Evolutionary conservation across 805 yeast species (phyloP).

Genomic region (Pichia kluyveri): DNA sequence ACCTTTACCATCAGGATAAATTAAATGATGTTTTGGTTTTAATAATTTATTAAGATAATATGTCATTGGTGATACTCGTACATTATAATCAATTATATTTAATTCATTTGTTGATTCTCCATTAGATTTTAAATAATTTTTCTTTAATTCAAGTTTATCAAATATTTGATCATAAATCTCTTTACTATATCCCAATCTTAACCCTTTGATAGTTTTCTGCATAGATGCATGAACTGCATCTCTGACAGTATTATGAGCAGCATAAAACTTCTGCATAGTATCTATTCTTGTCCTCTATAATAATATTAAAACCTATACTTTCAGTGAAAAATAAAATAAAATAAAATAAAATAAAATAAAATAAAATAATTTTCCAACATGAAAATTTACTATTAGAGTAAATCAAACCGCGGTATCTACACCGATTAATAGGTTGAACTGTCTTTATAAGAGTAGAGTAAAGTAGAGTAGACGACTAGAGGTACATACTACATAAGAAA

Average conservation of each 20-base stretch:
- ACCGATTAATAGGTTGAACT: no score
- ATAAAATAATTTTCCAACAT: background rate
- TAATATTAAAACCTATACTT: no score
- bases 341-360: no score
- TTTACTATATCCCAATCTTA: slow-evolving; percentile 11
- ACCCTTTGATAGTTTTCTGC: slow-evolving; percentile 4
- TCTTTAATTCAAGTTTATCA: slow-evolving; percentile 35
- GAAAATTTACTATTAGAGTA: no score
- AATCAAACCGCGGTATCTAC: no score
- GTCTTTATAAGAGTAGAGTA: no score
- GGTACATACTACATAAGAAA: no score
- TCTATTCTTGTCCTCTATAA: no score
- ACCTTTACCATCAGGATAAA: slow-evolving; percentile 29
- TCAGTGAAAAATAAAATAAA: no score
- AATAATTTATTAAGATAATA: slow-evolving; percentile 51
- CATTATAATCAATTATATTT: slow-evolving; percentile 50
- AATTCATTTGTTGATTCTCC: slow-evolving; percentile 26
- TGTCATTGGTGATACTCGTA: slow-evolving; percentile 54
- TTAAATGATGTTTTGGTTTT: slow-evolving; percentile 53
- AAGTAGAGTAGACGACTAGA: no score
- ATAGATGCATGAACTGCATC: slow-evolving; percentile 2
- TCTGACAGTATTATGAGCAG: slow-evolving; percentile 1
- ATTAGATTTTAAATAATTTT: slow-evolving; percentile 19
- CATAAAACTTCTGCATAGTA: slow-evolving; percentile 12
- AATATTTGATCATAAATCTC: slow-evolving; percentile 28